These are phyloP conservation scores for Trichopus zeylanicus DNA, from an alignment of 116 monocot genomes.

Conservation along the genomic window DNA sequence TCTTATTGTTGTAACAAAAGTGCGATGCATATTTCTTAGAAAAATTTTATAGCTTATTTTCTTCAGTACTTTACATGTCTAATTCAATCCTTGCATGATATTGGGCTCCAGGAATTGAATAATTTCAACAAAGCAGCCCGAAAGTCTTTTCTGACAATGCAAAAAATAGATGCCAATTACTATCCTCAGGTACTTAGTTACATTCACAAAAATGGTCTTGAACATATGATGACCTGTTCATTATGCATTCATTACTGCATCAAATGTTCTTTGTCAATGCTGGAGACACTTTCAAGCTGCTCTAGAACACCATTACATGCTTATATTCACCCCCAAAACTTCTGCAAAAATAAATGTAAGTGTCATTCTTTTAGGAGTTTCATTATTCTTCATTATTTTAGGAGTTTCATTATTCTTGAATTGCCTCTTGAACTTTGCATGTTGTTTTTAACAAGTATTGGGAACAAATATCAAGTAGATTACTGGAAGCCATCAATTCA, in stretches of 20 bases:
- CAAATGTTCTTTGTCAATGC: constrained; percentile 97
- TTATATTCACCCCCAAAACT: constrained; percentile 89
- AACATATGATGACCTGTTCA: neutral
- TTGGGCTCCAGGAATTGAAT: constrained; percentile 60
- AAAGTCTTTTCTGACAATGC: constrained; percentile 63
- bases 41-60: too few species aligned
- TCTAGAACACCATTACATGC: constrained; percentile 83
- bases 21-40: too few species aligned
- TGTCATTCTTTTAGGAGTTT: neutral
- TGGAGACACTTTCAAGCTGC: constrained; percentile 77
- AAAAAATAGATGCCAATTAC: constrained; percentile 90
- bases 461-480: constrained; percentile 64
- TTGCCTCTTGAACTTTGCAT: neutral
- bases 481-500: constrained; percentile 76
- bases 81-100: neutral
- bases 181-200: constrained; percentile 72
- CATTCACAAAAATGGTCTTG: neutral
- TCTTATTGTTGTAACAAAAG: too few species aligned
- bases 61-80: neutral
- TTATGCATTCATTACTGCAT: constrained; percentile 64
- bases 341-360: constrained; percentile 84
- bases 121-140: constrained; percentile 79
- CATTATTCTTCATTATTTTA: neutral
- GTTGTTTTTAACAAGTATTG: constrained; percentile 27
- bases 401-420: too few species aligned